Evolutionary conservation across 2,329 filamentous ascomycete species (phyloP).

Genomic region (Dactylella cylindrospora): DNA sequence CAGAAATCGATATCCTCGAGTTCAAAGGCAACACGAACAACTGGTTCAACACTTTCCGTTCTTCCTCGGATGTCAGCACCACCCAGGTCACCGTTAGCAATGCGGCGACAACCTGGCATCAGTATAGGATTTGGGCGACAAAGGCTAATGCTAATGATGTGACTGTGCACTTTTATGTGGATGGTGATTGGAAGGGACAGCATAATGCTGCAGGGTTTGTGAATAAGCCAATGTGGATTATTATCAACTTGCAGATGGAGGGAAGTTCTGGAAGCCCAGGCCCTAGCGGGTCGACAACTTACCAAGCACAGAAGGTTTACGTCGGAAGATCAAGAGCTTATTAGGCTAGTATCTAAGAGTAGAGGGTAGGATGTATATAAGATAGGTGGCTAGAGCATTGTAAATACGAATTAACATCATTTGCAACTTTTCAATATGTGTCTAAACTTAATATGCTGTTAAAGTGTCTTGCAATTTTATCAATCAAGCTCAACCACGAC

Average conservation of each 20-base stretch:
- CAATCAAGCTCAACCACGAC: slow-evolving; percentile 16
- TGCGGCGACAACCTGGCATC: slow-evolving; percentile 56
- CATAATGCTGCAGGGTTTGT: slow-evolving; percentile 43
- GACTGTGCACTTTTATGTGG: slow-evolving; percentile 60
- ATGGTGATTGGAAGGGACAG: slow-evolving; percentile 52
- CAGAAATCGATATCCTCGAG: slow-evolving; percentile 63
- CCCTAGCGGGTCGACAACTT: slow-evolving; percentile 33
- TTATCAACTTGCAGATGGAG: slow-evolving; percentile 43
- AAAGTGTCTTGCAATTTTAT: too few relatives aligned
- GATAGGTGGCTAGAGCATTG: too few relatives aligned
- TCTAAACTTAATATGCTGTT: too few relatives aligned
- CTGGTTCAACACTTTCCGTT: slow-evolving; percentile 61
- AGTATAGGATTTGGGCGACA: slow-evolving; percentile 57
- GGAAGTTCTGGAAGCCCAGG: slow-evolving; percentile 39
- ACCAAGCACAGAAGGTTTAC: slow-evolving; percentile 42
- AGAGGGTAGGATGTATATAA: too few relatives aligned
- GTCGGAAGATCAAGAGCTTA: slow-evolving; percentile 31
- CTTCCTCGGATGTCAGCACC: slow-evolving; percentile 55
- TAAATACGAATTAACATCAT: too few relatives aligned
- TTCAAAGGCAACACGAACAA: slow-evolving; percentile 64
- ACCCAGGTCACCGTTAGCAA: slow-evolving; percentile 57
- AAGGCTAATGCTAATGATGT: slow-evolving; percentile 60
- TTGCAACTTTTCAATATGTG: too few relatives aligned
- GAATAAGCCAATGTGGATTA: slow-evolving; percentile 39
- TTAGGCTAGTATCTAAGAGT: neutral